phyloP scores from a whole-genome alignment of 805 yeast species.

The Maudiozyma bulderi region DNA sequence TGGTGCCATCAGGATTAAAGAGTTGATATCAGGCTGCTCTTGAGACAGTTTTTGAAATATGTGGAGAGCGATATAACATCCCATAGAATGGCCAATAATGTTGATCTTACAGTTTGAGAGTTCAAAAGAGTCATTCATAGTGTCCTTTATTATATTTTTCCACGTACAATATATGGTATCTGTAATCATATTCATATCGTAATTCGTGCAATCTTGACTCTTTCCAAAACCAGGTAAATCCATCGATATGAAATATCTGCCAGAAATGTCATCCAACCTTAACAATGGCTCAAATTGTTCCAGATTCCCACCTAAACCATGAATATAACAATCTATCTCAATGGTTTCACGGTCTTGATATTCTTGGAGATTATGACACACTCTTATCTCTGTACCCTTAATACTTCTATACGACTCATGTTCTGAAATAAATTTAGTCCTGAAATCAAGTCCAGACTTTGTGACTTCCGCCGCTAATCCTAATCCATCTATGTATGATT shows the following conservation, averaged over 20 bases:
- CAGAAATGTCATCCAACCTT: conserved; percentile 46
- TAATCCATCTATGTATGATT: conserved; percentile 9
- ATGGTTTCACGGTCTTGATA: background rate
- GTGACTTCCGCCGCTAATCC: conserved; percentile 6
- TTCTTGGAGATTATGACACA: conserved; percentile 17
- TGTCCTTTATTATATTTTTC: background rate
- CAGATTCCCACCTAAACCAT: conserved; percentile 86
- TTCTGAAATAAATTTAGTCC: conserved; percentile 13
- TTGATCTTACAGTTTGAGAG: background rate
- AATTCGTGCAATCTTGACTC: conserved; percentile 16
- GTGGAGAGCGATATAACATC: conserved; percentile 32
- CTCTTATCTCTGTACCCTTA: conserved; percentile 8
- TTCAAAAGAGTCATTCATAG: no score
- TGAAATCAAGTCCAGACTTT: conserved; percentile 14
- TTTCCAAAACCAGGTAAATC: conserved; percentile 90
- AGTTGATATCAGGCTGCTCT: conserved; percentile 6
- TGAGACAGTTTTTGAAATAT: conserved; percentile 17
- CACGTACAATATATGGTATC: conserved; percentile 2
- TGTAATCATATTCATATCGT: conserved; percentile 13
- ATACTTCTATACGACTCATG: conserved; percentile 8
- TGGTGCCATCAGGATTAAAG: conserved; percentile 39
- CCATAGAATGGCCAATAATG: conserved; percentile 30
- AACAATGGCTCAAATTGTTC: conserved; percentile 74
- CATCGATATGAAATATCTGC: conserved; percentile 54
- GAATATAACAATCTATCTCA: conserved; percentile 55